Conservation (phyloP, 345 rosid species). For the Populus alba region DNA sequence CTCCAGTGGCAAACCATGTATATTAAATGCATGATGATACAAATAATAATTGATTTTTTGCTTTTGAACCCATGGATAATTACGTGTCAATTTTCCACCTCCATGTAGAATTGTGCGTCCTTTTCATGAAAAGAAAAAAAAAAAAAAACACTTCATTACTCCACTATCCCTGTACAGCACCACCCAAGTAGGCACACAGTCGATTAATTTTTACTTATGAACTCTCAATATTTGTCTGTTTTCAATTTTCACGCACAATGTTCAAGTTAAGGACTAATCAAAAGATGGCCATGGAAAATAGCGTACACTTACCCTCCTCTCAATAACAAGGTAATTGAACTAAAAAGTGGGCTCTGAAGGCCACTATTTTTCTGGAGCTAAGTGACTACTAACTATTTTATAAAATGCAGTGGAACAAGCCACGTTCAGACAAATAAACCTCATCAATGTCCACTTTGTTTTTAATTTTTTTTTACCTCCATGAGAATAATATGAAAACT, state of each 20-base stretch:
- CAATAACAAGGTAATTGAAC: conserved; percentile 53
- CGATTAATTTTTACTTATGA: background rate
- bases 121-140: background rate
- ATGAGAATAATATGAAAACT: conserved; percentile 43
- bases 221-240: conserved; percentile 8
- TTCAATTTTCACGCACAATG: conserved; percentile 21
- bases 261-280: conserved; percentile 24
- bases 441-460: conserved; percentile 27
- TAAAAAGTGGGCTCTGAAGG: conserved; percentile 38
- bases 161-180: conserved; percentile 2
- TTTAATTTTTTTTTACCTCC: background rate
- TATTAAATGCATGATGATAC: too few relatives aligned
- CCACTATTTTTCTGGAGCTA: conserved; percentile 36
- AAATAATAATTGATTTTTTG: too few relatives aligned
- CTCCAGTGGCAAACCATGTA: too few relatives aligned
- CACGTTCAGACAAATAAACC: conserved; percentile 44
- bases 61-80: too few relatives aligned
- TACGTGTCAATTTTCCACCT: too few relatives aligned
- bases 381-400: background rate
- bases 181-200: background rate
- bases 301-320: conserved; percentile 2
- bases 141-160: background rate
- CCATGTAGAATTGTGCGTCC: too few relatives aligned
- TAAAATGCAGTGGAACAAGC: background rate
- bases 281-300: conserved; percentile 11